Evolutionary conservation across 371 early-diverging fungal genomes (phyloP).

Genomic region (Apophysomyces trapeziformis): DNA sequence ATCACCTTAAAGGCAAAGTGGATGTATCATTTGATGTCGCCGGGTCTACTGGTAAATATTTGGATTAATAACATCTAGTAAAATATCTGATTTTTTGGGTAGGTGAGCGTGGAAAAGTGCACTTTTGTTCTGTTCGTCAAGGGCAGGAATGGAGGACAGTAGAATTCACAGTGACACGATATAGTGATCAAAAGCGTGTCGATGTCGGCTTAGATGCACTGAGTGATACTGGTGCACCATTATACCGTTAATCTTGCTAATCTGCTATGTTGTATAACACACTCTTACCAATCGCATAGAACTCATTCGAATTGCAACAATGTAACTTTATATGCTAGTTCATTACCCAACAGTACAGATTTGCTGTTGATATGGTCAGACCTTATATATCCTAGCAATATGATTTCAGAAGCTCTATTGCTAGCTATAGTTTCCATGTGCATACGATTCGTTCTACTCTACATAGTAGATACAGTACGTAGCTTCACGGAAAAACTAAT

Average conservation of each 20-base stretch:
- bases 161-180: constrained; percentile 42
- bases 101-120: constrained; percentile 51
- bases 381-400: too few species aligned
- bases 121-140: constrained; percentile 42
- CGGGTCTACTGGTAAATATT: constrained; percentile 53
- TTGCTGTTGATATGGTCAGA: too few species aligned
- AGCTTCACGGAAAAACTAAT: too few species aligned
- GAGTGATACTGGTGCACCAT: constrained; percentile 44
- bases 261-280: not conserved
- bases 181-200: constrained; percentile 35
- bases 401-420: too few species aligned
- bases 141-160: constrained; percentile 44
- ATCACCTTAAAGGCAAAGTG: constrained; percentile 70
- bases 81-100: not conserved
- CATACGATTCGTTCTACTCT: too few species aligned
- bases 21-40: constrained; percentile 62
- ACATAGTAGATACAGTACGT: too few species aligned
- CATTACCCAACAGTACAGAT: too few species aligned
- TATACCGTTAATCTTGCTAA: constrained; percentile 5
- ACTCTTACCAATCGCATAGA: not conserved
- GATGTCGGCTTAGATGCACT: constrained; percentile 42
- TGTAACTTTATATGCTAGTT: too few species aligned
- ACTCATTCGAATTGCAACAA: not conserved
- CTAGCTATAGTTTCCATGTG: too few species aligned
- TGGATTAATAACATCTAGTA: not conserved